These are phyloP conservation scores for Gelatoporia subvermispora DNA, from an alignment of 768 basidiomycete species.

Conservation along the genomic window DNA sequence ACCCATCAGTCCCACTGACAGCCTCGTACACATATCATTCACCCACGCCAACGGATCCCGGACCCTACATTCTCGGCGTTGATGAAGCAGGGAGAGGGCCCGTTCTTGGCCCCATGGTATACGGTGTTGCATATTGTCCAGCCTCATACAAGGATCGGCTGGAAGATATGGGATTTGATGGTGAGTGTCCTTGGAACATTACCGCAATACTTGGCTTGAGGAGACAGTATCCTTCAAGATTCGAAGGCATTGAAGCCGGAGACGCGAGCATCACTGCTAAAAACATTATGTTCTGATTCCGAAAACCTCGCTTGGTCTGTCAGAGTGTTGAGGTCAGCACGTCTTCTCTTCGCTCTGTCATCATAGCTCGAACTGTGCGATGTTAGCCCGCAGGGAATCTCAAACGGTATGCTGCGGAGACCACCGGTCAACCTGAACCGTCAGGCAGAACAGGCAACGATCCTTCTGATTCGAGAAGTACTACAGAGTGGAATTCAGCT, in stretches of 20 bases:
- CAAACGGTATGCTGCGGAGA: constrained; percentile 81
- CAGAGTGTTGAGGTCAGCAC: constrained; percentile 58
- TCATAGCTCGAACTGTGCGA: not conserved
- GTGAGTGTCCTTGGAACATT: constrained; percentile 34
- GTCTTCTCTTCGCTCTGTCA: not conserved
- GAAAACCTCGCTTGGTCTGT: constrained; percentile 79
- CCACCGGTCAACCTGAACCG: constrained; percentile 85
- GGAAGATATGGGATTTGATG: constrained; percentile 85
- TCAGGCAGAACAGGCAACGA: constrained; percentile 85
- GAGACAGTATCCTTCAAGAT: constrained; percentile 45
- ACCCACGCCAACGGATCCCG: constrained; percentile 57
- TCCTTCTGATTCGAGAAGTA: constrained; percentile 81
- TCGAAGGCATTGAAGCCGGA: constrained; percentile 85
- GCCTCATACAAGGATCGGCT: constrained; percentile 67
- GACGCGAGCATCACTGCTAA: constrained; percentile 58
- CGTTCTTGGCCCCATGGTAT: constrained; percentile 92
- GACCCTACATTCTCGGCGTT: constrained; percentile 94
- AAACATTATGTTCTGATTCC: constrained; percentile 65
- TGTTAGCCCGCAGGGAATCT: constrained; percentile 83
- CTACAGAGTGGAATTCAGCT: constrained; percentile 76
- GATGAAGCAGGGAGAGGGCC: constrained; percentile 98
- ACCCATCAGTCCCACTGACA: constrained; percentile 51
- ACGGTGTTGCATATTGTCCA: constrained; percentile 93
- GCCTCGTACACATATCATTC: constrained; percentile 80
- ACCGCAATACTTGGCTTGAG: not conserved